Percentiles rank a stretch among this genome's conserved stretches.
These are phyloP conservation scores for Debaryomycetaceae sp. DNA, from an alignment of 1,139 yeast genomes.

Conservation along the genomic window DNA sequence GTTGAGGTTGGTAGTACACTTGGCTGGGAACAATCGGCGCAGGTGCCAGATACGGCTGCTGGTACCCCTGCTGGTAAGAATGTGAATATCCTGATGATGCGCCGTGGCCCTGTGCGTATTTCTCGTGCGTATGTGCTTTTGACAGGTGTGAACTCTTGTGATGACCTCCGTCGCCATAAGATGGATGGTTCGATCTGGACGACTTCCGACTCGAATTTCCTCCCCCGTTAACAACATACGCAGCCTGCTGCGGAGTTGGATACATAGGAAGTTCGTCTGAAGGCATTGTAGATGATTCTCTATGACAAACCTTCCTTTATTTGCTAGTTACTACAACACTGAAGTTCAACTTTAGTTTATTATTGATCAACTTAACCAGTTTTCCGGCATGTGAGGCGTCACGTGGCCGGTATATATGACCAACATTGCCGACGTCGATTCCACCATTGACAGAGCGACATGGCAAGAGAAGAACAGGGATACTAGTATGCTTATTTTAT, in stretches of 20 bases:
- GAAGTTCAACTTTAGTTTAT: background rate
- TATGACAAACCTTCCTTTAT: background rate
- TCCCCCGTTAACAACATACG: constrained; percentile 26
- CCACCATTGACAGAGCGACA: no score
- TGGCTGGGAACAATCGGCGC: constrained; percentile 3
- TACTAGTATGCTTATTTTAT: background rate
- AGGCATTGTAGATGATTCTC: constrained; percentile 12
- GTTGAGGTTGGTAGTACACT: constrained; percentile 4
- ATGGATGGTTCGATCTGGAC: background rate
- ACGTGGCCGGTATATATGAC: background rate
- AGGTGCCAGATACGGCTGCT: constrained; percentile 7
- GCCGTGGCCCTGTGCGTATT: background rate
- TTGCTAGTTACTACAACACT: background rate
- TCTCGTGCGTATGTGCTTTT: constrained; percentile 3
- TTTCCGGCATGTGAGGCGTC: background rate
- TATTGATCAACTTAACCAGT: background rate
- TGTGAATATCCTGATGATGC: background rate
- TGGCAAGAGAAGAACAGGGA: background rate
- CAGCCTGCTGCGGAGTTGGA: constrained; percentile 48
- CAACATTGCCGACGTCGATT: background rate
- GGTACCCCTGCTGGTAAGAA: constrained; percentile 8
- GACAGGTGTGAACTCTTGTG: constrained; percentile 13
- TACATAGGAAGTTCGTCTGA: constrained; percentile 44
- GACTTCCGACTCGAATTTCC: constrained; percentile 10
- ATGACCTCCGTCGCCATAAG: constrained; percentile 3